These are phyloP conservation scores for Ailanthus altissimus DNA, from an alignment of 345 rosid genomes.

Conservation along the genomic window DNA sequence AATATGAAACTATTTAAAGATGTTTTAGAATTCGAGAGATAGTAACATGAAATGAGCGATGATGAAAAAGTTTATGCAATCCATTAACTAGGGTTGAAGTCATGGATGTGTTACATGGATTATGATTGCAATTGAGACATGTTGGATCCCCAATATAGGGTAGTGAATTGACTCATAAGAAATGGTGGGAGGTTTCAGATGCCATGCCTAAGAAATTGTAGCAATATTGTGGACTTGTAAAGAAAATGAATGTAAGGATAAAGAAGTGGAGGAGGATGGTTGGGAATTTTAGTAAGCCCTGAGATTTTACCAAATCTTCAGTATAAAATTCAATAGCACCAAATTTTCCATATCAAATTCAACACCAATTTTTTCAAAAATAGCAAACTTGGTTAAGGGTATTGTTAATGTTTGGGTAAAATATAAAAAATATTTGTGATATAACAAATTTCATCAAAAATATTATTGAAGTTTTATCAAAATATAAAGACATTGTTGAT, in stretches of 20 bases:
- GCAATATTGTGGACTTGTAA: conserved; percentile 53
- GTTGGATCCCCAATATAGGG: conserved; percentile 45
- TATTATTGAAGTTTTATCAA: too few relatives aligned
- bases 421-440: too few relatives aligned
- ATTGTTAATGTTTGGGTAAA: too few relatives aligned
- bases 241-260: conserved; percentile 43
- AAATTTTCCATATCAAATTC: too few relatives aligned
- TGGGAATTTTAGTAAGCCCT: conserved; percentile 13
- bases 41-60: conserved; percentile 11
- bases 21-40: conserved; percentile 12
- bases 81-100: conserved; percentile 81
- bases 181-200: conserved; percentile 79
- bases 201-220: conserved; percentile 56
- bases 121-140: conserved; percentile 93
- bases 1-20: conserved; percentile 47
- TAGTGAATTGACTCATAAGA: conserved; percentile 53
- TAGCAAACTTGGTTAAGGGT: too few relatives aligned
- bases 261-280: conserved; percentile 61
- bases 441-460: too few relatives aligned
- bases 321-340: too few relatives aligned
- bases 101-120: conserved; percentile 88
- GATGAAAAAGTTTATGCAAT: conserved; percentile 35
- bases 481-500: too few relatives aligned
- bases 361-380: too few relatives aligned
- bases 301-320: too few relatives aligned